Conservation (phyloP, 2,329 filamentous ascomycete species). For the Ophidiomyces ophidiicola region DNA sequence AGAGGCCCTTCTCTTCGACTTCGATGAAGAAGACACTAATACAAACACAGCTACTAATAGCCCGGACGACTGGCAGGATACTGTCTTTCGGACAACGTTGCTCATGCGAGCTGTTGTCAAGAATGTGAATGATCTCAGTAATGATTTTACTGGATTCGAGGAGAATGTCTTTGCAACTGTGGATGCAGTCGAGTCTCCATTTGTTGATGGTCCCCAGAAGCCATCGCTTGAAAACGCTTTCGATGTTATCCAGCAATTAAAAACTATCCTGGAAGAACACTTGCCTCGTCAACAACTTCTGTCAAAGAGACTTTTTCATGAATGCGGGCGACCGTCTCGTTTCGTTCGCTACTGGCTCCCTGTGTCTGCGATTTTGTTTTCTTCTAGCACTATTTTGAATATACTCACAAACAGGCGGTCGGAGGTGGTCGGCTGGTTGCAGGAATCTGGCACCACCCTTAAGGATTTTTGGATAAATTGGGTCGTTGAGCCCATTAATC, state of each 20-base stretch:
- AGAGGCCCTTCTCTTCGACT: slow-evolving; percentile 61
- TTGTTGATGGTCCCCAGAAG: slow-evolving; percentile 30
- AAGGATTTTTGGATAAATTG: slow-evolving; percentile 94
- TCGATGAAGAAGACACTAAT: slow-evolving; percentile 47
- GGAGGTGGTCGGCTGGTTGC: slow-evolving; percentile 68
- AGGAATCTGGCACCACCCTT: slow-evolving; percentile 63
- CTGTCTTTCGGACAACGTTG: slow-evolving; percentile 66
- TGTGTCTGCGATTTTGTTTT: slow-evolving; percentile 56
- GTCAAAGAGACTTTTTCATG: slow-evolving; percentile 44
- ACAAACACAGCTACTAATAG: slow-evolving; percentile 35
- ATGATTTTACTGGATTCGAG: slow-evolving; percentile 43
- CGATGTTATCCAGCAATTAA: slow-evolving; percentile 26
- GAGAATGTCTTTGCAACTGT: slow-evolving; percentile 45
- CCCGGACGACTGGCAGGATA: slow-evolving; percentile 52
- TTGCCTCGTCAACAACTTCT: slow-evolving; percentile 54
- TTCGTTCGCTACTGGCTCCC: slow-evolving; percentile 85
- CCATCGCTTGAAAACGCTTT: slow-evolving; percentile 17
- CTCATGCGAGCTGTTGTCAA: slow-evolving; percentile 76
- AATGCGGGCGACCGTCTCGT: slow-evolving; percentile 63
- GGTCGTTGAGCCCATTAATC: slow-evolving; percentile 74
- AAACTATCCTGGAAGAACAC: slow-evolving; percentile 52
- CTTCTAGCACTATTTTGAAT: slow-evolving; percentile 73
- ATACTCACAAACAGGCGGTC: slow-evolving; percentile 62
- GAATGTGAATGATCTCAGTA: slow-evolving; percentile 53
- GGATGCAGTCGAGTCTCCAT: slow-evolving; percentile 42